A percentile compares a stretch with the other conserved stretches of the same genome.
Evolutionary conservation across 805 yeast species (phyloP).

Genomic region (Pichia insulana): DNA sequence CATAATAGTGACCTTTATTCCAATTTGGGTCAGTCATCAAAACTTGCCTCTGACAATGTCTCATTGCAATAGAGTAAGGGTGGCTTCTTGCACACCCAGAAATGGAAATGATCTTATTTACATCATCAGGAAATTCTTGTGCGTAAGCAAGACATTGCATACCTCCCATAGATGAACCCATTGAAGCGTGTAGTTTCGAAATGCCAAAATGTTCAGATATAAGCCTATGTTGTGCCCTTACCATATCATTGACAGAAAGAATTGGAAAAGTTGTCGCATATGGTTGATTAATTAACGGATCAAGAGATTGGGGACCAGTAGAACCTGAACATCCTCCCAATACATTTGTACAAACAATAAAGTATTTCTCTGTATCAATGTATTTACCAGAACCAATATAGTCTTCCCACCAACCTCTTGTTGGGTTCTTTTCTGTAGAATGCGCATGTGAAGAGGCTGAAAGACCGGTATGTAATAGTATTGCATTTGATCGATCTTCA

Average conservation of each 20-base stretch:
- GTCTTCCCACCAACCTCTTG: slow-evolving; percentile 93
- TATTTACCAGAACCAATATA: slow-evolving; percentile 81
- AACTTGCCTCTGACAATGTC: slow-evolving; percentile 88
- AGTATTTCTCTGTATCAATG: slow-evolving; percentile 73
- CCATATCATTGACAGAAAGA: slow-evolving; percentile 81
- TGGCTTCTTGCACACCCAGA: slow-evolving; percentile 92
- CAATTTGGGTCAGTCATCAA: slow-evolving; percentile 92
- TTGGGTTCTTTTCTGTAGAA: slow-evolving; percentile 59
- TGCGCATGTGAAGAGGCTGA: slow-evolving; percentile 93
- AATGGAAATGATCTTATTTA: slow-evolving; percentile 65
- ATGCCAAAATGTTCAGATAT: slow-evolving; percentile 57
- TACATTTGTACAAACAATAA: slow-evolving; percentile 83
- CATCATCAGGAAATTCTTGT: slow-evolving; percentile 70
- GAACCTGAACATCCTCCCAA: slow-evolving; percentile 94
- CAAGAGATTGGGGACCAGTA: slow-evolving; percentile 80
- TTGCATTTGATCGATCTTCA: slow-evolving; percentile 54
- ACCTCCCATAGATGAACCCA: slow-evolving; percentile 98
- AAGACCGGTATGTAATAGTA: slow-evolving; percentile 80
- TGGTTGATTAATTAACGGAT: slow-evolving; percentile 55
- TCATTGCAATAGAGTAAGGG: slow-evolving; percentile 88
- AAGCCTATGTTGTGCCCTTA: slow-evolving; percentile 73
- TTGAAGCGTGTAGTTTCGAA: slow-evolving; percentile 58
- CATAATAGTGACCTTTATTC: slow-evolving; percentile 81
- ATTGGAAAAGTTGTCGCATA: slow-evolving; percentile 89
- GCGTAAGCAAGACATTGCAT: slow-evolving; percentile 92